Base-by-base conservation (phyloP, 2,329 filamentous ascomycete species). In the Xylaria digitata region DNA sequence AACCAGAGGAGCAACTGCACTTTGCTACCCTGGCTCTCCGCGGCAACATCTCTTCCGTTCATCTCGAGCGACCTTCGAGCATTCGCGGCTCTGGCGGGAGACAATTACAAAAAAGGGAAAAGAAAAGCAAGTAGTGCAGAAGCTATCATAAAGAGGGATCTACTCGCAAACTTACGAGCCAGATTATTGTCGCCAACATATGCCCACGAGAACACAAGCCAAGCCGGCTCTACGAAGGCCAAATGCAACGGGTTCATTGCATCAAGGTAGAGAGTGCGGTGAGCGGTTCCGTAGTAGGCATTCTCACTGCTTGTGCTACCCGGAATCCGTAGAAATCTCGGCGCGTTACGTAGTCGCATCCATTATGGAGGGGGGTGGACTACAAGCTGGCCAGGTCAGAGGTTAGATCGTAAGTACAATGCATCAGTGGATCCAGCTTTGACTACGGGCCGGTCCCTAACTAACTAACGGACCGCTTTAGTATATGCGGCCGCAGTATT, bases 1-100 rank as follows among this genome's bases (percentile, higher is more conserved):
- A 67, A 64, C 65, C 65, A 67, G n/a, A 61, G 48, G 13, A 67
- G 17, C 6, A 67, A 53, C 15, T 64, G 65, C n/a, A 61, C 37
- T 13, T 48, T 55, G 45, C 49, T 49, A 23, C 54, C 46, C 32
- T 59, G 21, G 59, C 48, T 15, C 21, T 48, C 34, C 17, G 17
- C 26, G 17, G 19, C 40, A 26, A 42, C 19, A 30, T 52, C 53
- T 40, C 34, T 46, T 46, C 23, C 23, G 19, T 58, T 26, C 61
- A 63, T 63, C 34, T 50, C 26, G 53, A 45, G 7, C 9, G 17
- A 23, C 45, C 9, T 21, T 30, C 6, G 8, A 37, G 40, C 26
- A 4, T 46, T 23, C 6, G 26, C 30, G 19, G 17, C 13, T 11
- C 26, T 23, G 26, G 43, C 26, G 21, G 15, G 21, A 26, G 21